Conservation (phyloP, 768 basidiomycete genomes). For the Mycena galopus region DNA sequence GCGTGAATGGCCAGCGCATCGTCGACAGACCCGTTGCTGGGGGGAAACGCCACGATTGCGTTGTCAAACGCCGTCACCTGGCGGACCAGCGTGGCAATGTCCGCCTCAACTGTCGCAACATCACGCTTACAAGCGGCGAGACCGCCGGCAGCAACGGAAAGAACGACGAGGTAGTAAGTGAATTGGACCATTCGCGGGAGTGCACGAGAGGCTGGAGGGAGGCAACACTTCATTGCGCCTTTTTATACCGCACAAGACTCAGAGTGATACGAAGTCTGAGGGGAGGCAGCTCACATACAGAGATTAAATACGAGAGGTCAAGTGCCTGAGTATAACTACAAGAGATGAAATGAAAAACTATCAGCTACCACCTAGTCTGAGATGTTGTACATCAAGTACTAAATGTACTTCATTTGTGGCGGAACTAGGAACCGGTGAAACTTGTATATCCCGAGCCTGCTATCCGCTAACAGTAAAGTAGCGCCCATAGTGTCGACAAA, state of each 20-base stretch:
- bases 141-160: constrained; percentile 9
- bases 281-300: no score
- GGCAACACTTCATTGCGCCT: not conserved
- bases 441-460: no score
- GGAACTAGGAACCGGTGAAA: no score
- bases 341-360: no score
- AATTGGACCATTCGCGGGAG: constrained; percentile 17
- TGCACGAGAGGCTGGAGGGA: not conserved
- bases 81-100: constrained; percentile 1
- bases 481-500: no score
- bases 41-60: constrained; percentile 9
- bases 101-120: constrained; percentile 14
- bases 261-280: no score
- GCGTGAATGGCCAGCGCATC: constrained; percentile 17
- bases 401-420: no score
- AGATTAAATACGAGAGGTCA: no score
- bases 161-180: constrained; percentile 1
- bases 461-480: no score
- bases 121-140: constrained; percentile 2
- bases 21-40: constrained; percentile 8
- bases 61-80: constrained; percentile 7
- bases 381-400: no score
- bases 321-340: no score
- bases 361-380: no score
- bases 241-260: constrained; percentile 21